A percentile compares a stretch with the other conserved stretches of the same genome.
Conservation (phyloP, 2,329 filamentous ascomycete genomes). For the Pseudocercospora fuligena region DNA sequence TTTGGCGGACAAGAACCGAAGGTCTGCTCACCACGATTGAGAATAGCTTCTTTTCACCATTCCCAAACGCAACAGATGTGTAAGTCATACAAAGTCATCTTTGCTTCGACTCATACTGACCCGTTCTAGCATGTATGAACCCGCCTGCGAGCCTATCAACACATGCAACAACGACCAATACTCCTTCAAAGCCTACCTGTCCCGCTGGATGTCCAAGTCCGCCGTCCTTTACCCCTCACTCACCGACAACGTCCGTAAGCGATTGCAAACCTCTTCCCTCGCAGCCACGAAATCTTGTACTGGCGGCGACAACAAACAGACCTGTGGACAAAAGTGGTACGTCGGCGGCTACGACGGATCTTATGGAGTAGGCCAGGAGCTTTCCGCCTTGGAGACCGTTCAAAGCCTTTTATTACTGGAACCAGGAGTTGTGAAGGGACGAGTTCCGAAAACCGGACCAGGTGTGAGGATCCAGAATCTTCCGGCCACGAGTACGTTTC, state of each 20-base stretch:
- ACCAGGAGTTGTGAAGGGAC: slow-evolving; percentile 10
- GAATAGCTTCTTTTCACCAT: slow-evolving; percentile 60
- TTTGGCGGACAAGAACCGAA: slow-evolving; percentile 64
- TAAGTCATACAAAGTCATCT: slow-evolving; percentile 14
- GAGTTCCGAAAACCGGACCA: slow-evolving; percentile 20
- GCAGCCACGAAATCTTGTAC: slow-evolving; percentile 52
- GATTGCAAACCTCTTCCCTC: slow-evolving; percentile 47
- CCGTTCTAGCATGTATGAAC: slow-evolving; percentile 61
- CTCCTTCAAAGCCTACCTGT: slow-evolving; percentile 76
- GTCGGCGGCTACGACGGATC: slow-evolving; percentile 48
- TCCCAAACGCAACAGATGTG: slow-evolving; percentile 55
- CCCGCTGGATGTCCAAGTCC: slow-evolving; percentile 63
- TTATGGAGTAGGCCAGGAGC: slow-evolving; percentile 50
- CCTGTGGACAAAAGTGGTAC: slow-evolving; percentile 55
- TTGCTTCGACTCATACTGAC: slow-evolving; percentile 10
- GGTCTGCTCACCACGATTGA: slow-evolving; percentile 62
- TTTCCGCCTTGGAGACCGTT: slow-evolving; percentile 52
- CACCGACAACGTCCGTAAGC: slow-evolving; percentile 43
- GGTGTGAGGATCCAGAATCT: slow-evolving; percentile 29
- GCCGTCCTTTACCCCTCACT: slow-evolving; percentile 51
- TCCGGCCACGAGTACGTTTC: slow-evolving; percentile 32
- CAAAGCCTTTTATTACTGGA: slow-evolving; percentile 46
- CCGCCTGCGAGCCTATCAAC: slow-evolving; percentile 64
- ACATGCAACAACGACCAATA: slow-evolving; percentile 73
- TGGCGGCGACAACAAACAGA: slow-evolving; percentile 45